A percentile compares a stretch with the other conserved stretches of the same genome.
phyloP scores from a whole-genome alignment of 495 filamentous ascomycete genomes.

The Podospora didyma region DNA sequence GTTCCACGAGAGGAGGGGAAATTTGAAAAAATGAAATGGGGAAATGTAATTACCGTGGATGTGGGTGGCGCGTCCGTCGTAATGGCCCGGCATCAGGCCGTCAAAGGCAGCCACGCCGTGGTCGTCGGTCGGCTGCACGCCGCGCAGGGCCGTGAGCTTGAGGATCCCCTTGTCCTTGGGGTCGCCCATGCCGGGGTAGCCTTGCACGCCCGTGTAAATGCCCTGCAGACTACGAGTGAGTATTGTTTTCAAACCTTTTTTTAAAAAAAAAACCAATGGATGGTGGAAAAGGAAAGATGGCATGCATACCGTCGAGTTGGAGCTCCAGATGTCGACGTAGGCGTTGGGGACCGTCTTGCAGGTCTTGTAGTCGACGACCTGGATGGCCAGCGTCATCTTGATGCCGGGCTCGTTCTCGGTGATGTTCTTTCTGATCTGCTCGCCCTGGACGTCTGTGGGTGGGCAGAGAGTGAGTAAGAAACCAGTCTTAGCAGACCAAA shows the following conservation, averaged over 20 bases:
- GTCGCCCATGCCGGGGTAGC: constrained; percentile 46
- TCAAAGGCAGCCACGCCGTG: constrained; percentile 50
- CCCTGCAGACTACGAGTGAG: constrained; percentile 29
- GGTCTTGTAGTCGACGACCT: constrained; percentile 56
- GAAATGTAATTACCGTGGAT: constrained; percentile 24
- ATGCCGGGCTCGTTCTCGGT: constrained; percentile 53
- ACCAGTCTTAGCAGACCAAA: not conserved
- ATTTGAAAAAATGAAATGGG: too few relatives aligned
- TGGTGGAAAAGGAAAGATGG: too few relatives aligned
- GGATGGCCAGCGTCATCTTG: constrained; percentile 56
- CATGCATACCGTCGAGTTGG: constrained; percentile 34
- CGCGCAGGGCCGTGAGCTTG: constrained; percentile 47
- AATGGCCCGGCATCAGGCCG: constrained; percentile 53
- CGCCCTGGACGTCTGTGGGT: constrained; percentile 32
- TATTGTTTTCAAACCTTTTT: not conserved
- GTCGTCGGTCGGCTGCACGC: constrained; percentile 44
- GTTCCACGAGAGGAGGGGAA: not conserved
- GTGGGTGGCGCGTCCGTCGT: constrained; percentile 46
- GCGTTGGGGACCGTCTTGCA: constrained; percentile 55
- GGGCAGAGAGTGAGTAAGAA: too few relatives aligned
- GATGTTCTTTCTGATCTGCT: constrained; percentile 51
- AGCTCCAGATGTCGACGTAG: constrained; percentile 60
- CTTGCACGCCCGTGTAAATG: constrained; percentile 54
- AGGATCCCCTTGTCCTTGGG: constrained; percentile 44
- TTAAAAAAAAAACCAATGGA: too few relatives aligned